These are phyloP conservation scores for Thalassiosira mediterranea DNA, from an alignment of 352 stramenopile species.

Conservation along the genomic window DNA sequence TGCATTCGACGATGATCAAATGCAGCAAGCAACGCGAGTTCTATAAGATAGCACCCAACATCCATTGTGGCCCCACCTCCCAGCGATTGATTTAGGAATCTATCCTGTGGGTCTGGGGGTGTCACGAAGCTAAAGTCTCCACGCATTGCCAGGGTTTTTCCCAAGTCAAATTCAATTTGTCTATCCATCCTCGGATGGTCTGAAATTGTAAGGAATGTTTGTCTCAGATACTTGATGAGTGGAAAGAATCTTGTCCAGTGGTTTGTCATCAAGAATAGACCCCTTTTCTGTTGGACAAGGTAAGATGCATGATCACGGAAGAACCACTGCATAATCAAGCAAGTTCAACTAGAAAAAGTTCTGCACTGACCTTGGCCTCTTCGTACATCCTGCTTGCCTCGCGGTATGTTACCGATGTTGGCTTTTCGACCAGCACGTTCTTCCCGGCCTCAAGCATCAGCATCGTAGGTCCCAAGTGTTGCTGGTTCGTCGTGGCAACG, in stretches of 20 bases:
- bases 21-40: constrained; percentile 41
- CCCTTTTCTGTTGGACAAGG: constrained; percentile 18
- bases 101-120: constrained; percentile 25
- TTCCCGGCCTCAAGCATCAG: constrained; percentile 86
- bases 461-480: constrained; percentile 84
- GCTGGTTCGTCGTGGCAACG: constrained; percentile 88
- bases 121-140: constrained; percentile 43
- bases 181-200: background rate
- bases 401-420: constrained; percentile 85
- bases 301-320: no score
- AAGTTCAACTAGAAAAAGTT: background rate
- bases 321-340: background rate
- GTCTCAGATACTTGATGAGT: constrained; percentile 42
- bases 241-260: constrained; percentile 58
- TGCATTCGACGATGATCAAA: constrained; percentile 28
- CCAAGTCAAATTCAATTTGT: constrained; percentile 13
- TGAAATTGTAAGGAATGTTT: constrained; percentile 36
- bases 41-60: constrained; percentile 48
- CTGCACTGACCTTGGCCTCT: constrained; percentile 22
- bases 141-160: constrained; percentile 42
- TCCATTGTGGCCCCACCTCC: constrained; percentile 42
- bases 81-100: constrained; percentile 40
- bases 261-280: constrained; percentile 56
- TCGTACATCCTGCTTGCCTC: constrained; percentile 79
- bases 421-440: constrained; percentile 91